These are phyloP conservation scores for Fusarium coffeatum DNA, from an alignment of 2,329 filamentous ascomycete genomes.

Conservation along the genomic window DNA sequence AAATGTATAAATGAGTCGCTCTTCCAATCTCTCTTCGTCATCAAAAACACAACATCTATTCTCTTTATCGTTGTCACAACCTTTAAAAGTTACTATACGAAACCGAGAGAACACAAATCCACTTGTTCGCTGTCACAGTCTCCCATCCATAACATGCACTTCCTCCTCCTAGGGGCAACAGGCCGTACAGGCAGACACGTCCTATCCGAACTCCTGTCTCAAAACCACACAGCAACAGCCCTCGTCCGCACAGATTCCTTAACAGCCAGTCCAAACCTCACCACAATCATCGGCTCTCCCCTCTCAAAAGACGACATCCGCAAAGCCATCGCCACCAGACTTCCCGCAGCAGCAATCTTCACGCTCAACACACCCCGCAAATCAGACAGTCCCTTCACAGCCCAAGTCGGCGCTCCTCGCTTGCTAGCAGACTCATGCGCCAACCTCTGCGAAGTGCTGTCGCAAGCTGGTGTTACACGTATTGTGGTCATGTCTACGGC, in stretches of 20 bases:
- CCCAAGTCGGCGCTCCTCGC: conserved; percentile 53
- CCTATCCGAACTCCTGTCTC: conserved; percentile 53
- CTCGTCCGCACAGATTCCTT: conserved; percentile 51
- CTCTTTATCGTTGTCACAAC: no score
- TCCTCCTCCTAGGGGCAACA: conserved; percentile 58
- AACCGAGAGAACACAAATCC: no score
- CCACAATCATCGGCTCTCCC: conserved; percentile 51
- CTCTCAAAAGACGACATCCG: conserved; percentile 51
- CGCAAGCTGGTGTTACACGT: conserved; percentile 48
- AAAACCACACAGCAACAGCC: conserved; percentile 54
- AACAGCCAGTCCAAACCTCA: conserved; percentile 44
- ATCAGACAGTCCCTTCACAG: conserved; percentile 55
- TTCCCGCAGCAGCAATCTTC: conserved; percentile 51
- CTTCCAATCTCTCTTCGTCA: background rate
- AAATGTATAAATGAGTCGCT: conserved; percentile 16
- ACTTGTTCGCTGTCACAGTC: no score
- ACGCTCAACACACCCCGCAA: conserved; percentile 56
- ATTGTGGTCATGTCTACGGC: conserved; percentile 55
- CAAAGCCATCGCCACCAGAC: conserved; percentile 39
- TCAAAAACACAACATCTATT: background rate
- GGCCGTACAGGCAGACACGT: conserved; percentile 58
- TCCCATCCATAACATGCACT: conserved; percentile 49
- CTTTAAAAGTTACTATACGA: no score
- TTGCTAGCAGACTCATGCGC: conserved; percentile 54
- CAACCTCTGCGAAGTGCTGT: conserved; percentile 50